Evolutionary conservation across 768 basidiomycete species (phyloP), one percentile per base, ranked within the genome.

Genomic region (Daedaleopsis sinensis): DNA sequence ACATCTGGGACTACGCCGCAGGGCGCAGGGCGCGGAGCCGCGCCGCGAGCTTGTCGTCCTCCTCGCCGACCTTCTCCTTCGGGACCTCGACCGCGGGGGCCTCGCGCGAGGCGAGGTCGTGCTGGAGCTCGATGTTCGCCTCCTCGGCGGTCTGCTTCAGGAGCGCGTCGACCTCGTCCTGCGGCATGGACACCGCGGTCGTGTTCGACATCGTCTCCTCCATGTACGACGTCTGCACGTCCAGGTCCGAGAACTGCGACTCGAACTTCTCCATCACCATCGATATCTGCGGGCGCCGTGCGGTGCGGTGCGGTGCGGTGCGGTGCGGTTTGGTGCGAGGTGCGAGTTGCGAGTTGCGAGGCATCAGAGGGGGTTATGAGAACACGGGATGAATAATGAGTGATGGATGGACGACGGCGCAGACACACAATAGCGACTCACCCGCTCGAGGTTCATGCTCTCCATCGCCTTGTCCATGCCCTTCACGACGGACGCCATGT

Each of bases 391-490:
- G 19, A 27, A 6, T 5, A 3, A 16, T 32, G 43, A 19, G 58
- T 27, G 2, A 38, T n/a, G 56, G 58, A n/a, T 7, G 35, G 44
- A 27, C 9, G 11, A 1, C 21, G 3, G 35, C 23, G 18, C 13
- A 37, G 18, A 35, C 51, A 53, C 42, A 36, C 52, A 38, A 53
- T 13, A 36, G 38, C 13, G 12, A 79, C 87, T 71, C 70, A 97
- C 96, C 73, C 90, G 84, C 69, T 99, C 97, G 58, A 98, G 84
- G 79, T 99, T 98, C 97, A 99, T 99, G 76, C 82, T 91, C 68
- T 97, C 91, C 97, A 99, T 98, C 5, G 97, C 97, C 72, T 90
- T 93, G 74, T 99, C 97, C 97, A 99, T 98, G 37, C 95, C 96
- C 69, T 87, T 88, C 48, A 99, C 97, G 3, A 98, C 97, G 38